phyloP scores from a whole-genome alignment of 75 land plant species.

The Cupressus sempervirens region DNA sequence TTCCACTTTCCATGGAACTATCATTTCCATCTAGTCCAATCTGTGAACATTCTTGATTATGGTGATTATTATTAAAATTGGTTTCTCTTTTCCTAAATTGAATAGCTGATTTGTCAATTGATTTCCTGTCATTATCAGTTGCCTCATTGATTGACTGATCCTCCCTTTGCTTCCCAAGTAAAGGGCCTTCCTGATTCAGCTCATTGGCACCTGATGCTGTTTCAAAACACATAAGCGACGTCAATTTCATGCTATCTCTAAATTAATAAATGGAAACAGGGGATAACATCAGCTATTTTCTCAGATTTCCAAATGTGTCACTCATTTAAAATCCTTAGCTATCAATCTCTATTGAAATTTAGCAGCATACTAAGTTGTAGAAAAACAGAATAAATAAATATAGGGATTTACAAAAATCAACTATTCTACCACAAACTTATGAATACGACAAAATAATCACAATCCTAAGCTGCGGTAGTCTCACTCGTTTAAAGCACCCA shows the following conservation, averaged over 20 bases:
- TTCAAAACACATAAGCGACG: background rate
- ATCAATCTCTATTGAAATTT: background rate
- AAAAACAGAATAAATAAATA: background rate
- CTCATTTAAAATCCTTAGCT: background rate
- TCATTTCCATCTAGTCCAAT: constrained; percentile 1
- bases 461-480: background rate
- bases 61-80: background rate
- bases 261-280: background rate
- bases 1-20: background rate
- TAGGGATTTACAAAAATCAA: background rate
- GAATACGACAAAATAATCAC: background rate
- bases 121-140: background rate
- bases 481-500: background rate
- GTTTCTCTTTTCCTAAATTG: background rate
- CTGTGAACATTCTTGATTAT: background rate
- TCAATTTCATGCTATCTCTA: background rate
- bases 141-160: background rate
- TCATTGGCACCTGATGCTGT: background rate
- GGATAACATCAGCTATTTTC: background rate
- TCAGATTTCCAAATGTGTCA: background rate
- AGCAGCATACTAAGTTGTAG: background rate
- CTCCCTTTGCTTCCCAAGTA: background rate
- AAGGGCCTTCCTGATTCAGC: background rate
- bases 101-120: background rate
- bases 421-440: background rate